Evolutionary conservation across 2,329 filamentous ascomycete species (phyloP).

Genomic region (Colletotrichum liaoningense): DNA sequence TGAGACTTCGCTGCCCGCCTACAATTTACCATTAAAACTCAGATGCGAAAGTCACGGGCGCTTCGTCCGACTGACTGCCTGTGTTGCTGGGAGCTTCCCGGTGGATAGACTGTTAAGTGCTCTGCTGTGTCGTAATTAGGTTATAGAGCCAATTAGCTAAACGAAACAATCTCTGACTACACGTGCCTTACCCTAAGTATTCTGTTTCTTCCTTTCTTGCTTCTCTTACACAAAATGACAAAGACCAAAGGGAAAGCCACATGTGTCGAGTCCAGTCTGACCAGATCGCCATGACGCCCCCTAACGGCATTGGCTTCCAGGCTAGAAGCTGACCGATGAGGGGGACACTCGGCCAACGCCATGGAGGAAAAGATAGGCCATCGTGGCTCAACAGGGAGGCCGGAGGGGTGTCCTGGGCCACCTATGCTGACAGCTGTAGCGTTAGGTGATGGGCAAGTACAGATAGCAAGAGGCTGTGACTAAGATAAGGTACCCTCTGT

Average conservation of each 20-base stretch:
- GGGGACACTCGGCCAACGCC: not conserved
- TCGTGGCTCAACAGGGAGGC: conserved; percentile 20
- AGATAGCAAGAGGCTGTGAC: not conserved
- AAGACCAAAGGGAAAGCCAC: not conserved
- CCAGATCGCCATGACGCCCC: not conserved
- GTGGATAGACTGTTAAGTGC: not conserved
- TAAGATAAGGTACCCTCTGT: too few species aligned
- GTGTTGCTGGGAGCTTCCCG: conserved; percentile 11
- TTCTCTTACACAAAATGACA: not conserved
- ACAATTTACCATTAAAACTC: not conserved
- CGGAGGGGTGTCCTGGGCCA: conserved; percentile 9
- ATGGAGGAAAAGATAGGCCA: not conserved
- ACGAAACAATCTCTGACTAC: conserved; percentile 10
- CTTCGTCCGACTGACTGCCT: not conserved
- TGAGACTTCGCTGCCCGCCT: conserved; percentile 1
- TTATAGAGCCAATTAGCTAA: not conserved
- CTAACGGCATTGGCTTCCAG: conserved; percentile 8
- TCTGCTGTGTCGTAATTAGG: not conserved
- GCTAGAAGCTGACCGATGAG: not conserved
- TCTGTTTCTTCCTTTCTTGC: not conserved
- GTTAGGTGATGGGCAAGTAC: too few species aligned
- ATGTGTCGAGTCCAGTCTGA: not conserved
- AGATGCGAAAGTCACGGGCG: conserved; percentile 1
- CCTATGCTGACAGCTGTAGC: not conserved
- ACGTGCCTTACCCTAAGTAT: too few species aligned